Percentiles rank a stretch among this genome's conserved stretches.
phyloP scores from a whole-genome alignment of 345 rosid species.

The Bruguiera parviflora region DNA sequence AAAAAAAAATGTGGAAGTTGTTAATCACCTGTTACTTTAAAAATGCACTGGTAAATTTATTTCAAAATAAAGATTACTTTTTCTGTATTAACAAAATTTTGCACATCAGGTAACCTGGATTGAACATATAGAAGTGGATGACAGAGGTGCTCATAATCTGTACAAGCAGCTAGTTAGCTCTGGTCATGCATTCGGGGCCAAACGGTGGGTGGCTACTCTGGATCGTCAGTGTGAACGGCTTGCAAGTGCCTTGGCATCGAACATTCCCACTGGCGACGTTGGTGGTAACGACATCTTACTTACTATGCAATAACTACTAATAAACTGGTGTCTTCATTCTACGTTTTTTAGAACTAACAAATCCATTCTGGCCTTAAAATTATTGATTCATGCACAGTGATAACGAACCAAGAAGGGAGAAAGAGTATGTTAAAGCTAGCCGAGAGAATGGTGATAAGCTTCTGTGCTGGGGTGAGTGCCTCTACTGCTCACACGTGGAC shows the following conservation, averaged over 20 bases:
- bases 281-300: conserved; percentile 35
- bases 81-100: not conserved
- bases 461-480: conserved; percentile 68
- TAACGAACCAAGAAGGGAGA: conserved; percentile 66
- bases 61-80: too few species aligned
- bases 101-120: conserved; percentile 75
- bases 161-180: conserved; percentile 57
- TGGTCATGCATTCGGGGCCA: conserved; percentile 85
- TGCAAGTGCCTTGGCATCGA: conserved; percentile 62
- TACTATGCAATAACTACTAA: not conserved
- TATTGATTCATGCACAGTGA: conserved; percentile 33
- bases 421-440: conserved; percentile 71
- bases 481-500: conserved; percentile 76
- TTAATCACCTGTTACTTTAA: too few species aligned
- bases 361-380: too few species aligned
- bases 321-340: too few species aligned
- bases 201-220: conserved; percentile 77
- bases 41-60: too few species aligned
- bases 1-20: not conserved
- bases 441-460: conserved; percentile 74
- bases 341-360: too few species aligned
- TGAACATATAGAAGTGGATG: conserved; percentile 89
- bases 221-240: conserved; percentile 82
- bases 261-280: conserved; percentile 46
- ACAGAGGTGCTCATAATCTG: conserved; percentile 52